phyloP scores from a whole-genome alignment of 345 rosid genomes.

The Heritiera littoralis region DNA sequence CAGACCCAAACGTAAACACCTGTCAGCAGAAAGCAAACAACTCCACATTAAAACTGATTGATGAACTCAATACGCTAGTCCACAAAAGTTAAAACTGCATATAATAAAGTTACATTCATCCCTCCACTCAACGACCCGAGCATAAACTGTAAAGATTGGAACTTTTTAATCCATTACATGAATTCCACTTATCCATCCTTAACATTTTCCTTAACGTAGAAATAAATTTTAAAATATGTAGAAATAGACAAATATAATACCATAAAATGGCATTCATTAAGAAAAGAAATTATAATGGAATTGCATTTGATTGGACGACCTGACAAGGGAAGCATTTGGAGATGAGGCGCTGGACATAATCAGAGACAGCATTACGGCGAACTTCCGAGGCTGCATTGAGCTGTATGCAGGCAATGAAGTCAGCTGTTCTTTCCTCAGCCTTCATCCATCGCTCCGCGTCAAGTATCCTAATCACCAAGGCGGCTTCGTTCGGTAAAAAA shows the following conservation, averaged over 20 bases:
- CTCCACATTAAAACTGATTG: not conserved
- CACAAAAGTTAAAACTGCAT: not conserved
- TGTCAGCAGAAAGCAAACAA: constrained; percentile 25
- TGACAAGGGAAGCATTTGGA: constrained; percentile 72
- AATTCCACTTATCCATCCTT: constrained; percentile 4
- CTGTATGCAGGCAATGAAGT: constrained; percentile 83
- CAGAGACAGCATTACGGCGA: constrained; percentile 83
- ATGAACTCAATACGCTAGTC: not conserved
- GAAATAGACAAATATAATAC: not conserved
- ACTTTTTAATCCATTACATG: not conserved
- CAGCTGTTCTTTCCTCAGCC: constrained; percentile 82
- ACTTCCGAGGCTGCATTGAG: constrained; percentile 78
- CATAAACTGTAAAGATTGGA: not conserved
- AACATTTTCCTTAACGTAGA: not conserved
- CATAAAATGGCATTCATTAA: not conserved
- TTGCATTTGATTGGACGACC: constrained; percentile 31
- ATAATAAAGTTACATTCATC: not conserved
- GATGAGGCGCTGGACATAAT: constrained; percentile 78
- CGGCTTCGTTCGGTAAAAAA: constrained; percentile 69
- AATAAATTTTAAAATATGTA: not conserved
- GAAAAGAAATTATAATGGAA: not conserved
- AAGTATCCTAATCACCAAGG: constrained; percentile 59
- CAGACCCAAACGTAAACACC: constrained; percentile 98
- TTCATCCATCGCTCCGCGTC: constrained; percentile 72
- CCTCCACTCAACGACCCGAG: not conserved